phyloP scores from a whole-genome alignment of 2,329 filamentous ascomycete species.

The Epichloe sp. region DNA sequence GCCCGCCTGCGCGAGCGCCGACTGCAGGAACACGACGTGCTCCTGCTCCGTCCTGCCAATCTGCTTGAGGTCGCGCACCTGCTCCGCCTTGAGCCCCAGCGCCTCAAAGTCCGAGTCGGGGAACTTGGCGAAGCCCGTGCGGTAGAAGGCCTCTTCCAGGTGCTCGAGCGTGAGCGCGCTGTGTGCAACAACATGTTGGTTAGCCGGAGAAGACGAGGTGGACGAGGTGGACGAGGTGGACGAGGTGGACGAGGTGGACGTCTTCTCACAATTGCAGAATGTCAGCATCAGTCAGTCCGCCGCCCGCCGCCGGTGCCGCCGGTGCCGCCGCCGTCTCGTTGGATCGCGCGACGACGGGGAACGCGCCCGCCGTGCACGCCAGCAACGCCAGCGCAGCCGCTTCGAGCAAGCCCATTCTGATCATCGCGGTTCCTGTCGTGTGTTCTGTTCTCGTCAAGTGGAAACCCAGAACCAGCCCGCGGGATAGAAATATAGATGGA shows the following conservation, averaged over 20 bases:
- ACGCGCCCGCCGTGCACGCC: conserved; percentile 32
- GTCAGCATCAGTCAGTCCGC: not conserved
- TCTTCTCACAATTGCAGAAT: conserved; percentile 46
- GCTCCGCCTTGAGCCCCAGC: conserved; percentile 18
- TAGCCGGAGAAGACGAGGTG: too few relatives aligned
- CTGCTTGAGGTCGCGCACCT: conserved; percentile 38
- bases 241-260: too few relatives aligned
- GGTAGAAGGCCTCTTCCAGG: conserved; percentile 62
- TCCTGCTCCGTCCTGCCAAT: conserved; percentile 50
- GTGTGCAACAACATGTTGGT: too few relatives aligned
- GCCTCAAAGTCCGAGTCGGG: conserved; percentile 49
- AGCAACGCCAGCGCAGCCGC: conserved; percentile 30
- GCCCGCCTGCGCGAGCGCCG: conserved; percentile 47
- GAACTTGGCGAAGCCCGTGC: conserved; percentile 56
- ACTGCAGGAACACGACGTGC: conserved; percentile 29
- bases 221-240: too few relatives aligned
- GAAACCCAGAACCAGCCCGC: too few relatives aligned
- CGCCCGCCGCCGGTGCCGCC: not conserved
- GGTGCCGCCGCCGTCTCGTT: not conserved
- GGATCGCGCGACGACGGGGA: conserved; percentile 2
- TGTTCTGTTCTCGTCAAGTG: too few relatives aligned
- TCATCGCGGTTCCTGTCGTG: too few relatives aligned
- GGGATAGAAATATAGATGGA: too few relatives aligned
- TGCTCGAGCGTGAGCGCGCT: conserved; percentile 58
- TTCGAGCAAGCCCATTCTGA: conserved; percentile 16